Evolutionary conservation across 2,329 filamentous ascomycete species (phyloP), one percentile per base, ranked within the genome.

Genomic region (Aureobasidium mangrovei): DNA sequence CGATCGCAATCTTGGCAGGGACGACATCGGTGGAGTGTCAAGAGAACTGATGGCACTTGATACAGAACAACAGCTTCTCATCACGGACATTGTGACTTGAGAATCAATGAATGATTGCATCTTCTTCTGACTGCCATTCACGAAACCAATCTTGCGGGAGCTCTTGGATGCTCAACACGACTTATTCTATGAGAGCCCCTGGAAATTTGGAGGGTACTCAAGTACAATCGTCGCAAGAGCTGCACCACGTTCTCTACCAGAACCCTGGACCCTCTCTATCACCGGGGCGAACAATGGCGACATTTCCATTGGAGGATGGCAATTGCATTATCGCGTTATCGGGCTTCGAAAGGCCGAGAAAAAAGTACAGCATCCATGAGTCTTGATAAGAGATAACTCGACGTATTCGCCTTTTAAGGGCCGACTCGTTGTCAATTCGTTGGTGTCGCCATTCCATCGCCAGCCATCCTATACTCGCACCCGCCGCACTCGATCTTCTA

Each of bases 271-370:
- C 18, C 18, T 12, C 18, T 27, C 33, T 33, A 41, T 26, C 39
- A 36, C 35, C 28, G 47, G 38, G 47, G 47, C 47, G 38, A 42
- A 36, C 47, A 51, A 51, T 51, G 29, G 35, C 35, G 24, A 31
- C 27, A 49, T 24, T 26, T 10, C 35, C 26, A 49, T 49, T 49
- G 46, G 46, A 51, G 29, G 47, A 29, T 41, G 47, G 47, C 47
- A 51, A 51, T 51, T 51, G 47, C 47, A 38, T 42, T 51, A 51
- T 51, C 38, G 47, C 47, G 47, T 42, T 51, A 51, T 51, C 47
- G 47, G 47, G 38, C 47, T 51, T 35, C 35, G 47, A 18, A 39
- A 49, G 27, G 46, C 36, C 36, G 36, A 32, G 36, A 41, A 51
- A 42, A 51, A 51, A 42, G 36, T 41, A 51, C 18, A 24, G 26